Conservation (phyloP, 495 filamentous ascomycete genomes). For the Glutinoglossum americanum region DNA sequence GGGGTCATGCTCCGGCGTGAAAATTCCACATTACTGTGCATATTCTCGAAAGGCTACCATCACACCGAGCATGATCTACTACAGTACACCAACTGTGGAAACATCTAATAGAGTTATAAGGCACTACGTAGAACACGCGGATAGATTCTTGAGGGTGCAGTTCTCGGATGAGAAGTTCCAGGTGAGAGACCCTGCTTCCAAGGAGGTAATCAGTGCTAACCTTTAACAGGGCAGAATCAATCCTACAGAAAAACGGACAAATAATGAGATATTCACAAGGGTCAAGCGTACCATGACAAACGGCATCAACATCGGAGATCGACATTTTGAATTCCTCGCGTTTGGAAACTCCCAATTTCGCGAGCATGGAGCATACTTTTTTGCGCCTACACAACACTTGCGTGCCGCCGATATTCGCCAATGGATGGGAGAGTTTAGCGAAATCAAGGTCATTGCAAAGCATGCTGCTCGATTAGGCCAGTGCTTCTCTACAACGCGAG, state of each 20-base stretch:
- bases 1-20: conserved; percentile 18
- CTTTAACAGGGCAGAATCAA: conserved; percentile 29
- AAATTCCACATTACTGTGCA: conserved; percentile 49
- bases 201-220: conserved; percentile 6
- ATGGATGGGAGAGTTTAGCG: conserved; percentile 74
- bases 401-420: conserved; percentile 54
- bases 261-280: conserved; percentile 54
- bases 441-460: conserved; percentile 63
- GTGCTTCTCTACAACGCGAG: conserved; percentile 82
- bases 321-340: conserved; percentile 75
- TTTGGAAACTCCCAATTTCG: conserved; percentile 92
- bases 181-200: conserved; percentile 13
- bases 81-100: conserved; percentile 56
- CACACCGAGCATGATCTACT: conserved; percentile 67
- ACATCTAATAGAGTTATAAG: conserved; percentile 75
- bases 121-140: conserved; percentile 38
- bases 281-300: conserved; percentile 48
- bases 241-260: conserved; percentile 27
- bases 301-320: conserved; percentile 62
- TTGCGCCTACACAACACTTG: conserved; percentile 34
- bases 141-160: conserved; percentile 76
- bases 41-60: conserved; percentile 52
- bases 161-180: conserved; percentile 65
- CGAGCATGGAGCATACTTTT: conserved; percentile 86
- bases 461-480: conserved; percentile 76